Evolutionary conservation across 1,139 yeast genomes (phyloP), one percentile per base, ranked within the genome.

Genomic region (Hansenula lynferdii): DNA sequence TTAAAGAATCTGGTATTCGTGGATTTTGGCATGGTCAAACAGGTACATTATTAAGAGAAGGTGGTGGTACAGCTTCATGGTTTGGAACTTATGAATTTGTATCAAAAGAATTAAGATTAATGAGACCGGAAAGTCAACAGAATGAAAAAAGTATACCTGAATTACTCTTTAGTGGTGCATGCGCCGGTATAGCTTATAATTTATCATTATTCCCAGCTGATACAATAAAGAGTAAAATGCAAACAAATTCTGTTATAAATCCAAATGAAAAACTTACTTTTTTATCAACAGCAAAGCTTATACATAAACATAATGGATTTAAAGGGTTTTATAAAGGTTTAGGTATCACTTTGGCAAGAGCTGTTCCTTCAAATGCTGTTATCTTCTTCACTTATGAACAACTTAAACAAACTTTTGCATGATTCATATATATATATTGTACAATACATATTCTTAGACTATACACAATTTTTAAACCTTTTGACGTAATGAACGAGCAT

Each of bases 31-130:
- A 76, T 44, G 97, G 97, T 2, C 89, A 89, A 49, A 67, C 79
- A 1, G 82, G 95, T n/a, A 90, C 97, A 0, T 64, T 87, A 40
- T 48, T 85, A 3, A 72, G 97, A 52, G 97, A 90, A 59, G 73
- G 86, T 28, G 81, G 89, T 20, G 97, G 97, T 7, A 85, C 96
- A 2, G 86, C 95, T 5, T 80, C 92, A 4, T 90, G 97, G 97
- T 90, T 90, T 62, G 94, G 96, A 1, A 77, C 92, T 25, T 87
- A 87, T 57, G 96, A 87, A 56, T 64, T 70, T 36, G 63, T 76
- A 30, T 66, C 71, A 30, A 64, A 67, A 40, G 42, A 50, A 1
- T 30, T 36, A 18, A 47, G 54, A 38, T 47, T 53, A 2, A 50
- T 48, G 6, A 24, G 45, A 34, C 11, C 24, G 9, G 18, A 29